Base-by-base conservation (phyloP, 2,329 filamentous ascomycete species). In the Stagonosporopsis rhizophila region DNA sequence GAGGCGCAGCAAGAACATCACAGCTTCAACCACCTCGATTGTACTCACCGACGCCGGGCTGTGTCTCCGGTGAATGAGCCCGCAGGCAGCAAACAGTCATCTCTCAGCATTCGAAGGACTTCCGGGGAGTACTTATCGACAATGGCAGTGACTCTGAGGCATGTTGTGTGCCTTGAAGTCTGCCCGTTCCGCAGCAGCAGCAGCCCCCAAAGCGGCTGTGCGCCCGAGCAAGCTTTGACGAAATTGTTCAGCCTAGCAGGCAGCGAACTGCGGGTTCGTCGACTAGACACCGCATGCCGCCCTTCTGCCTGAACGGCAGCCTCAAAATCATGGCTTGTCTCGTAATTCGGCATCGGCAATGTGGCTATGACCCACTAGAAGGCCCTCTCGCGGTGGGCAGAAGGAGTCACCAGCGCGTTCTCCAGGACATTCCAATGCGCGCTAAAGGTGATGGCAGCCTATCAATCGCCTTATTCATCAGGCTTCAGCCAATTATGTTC, bases 361-460 rank as follows among this genome's bases (percentile, higher is more conserved):
- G 68, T 69, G 67, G 70, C 70, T 71, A 56, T 59, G 68, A 64
- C 55, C 53, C 48, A 30, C 49, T 54, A 30, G 56, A 32, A 62
- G 61, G 60, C 61, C 54, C 47, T 58, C 52, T 56, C 50, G 61
- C 67, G 67, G 68, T 70, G 55, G 54, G 60, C 66, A 39, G 56
- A 66, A 67, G 25, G 58, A 71, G 67, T 73, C 70, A 73, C 66
- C 64, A 60, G 56, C 56, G 17, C 30, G 53, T 56, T 49, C 44
- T 52, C 52, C 55, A 64, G 62, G 55, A 44, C 44, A 22, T 38
- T 45, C 56, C 56, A 67, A 71, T 59, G 39, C 52, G 37, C 66
- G 61, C 68, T 72, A 69, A 59, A 66, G 64, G 64, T 39, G 41
- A 58, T 50, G 66, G 64, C 56, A 65, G 69, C 69, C 71, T 71